Evolutionary conservation across 768 basidiomycete species (phyloP).

Genomic region (Leccinum subtestaceum): DNA sequence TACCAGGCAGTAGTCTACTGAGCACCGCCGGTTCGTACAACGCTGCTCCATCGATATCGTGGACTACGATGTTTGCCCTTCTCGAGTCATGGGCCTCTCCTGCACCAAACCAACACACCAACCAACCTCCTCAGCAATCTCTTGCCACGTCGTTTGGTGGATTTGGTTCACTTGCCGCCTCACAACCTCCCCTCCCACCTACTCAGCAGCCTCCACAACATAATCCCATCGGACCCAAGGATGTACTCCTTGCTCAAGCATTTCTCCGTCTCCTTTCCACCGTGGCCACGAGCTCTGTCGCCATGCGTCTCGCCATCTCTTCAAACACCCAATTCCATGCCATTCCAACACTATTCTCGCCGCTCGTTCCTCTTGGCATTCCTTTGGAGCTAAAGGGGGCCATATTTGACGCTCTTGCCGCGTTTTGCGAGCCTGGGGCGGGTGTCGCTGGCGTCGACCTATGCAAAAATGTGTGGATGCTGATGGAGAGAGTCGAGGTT

Average conservation of each 20-base stretch:
- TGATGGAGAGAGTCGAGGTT: conserved; percentile 85
- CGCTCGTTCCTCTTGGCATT: conserved; percentile 74
- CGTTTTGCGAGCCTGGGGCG: conserved; percentile 82
- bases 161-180: conserved; percentile 29
- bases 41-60: conserved; percentile 63
- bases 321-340: conserved; percentile 78
- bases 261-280: conserved; percentile 79
- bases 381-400: conserved; percentile 90
- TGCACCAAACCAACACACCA: conserved; percentile 46
- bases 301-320: conserved; percentile 75
- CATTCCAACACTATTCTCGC: conserved; percentile 72
- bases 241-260: conserved; percentile 73
- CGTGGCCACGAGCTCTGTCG: conserved; percentile 70
- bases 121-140: conserved; percentile 43
- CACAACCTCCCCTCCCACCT: conserved; percentile 30
- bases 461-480: conserved; percentile 76
- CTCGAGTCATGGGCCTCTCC: conserved; percentile 71
- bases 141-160: conserved; percentile 31
- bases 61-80: conserved; percentile 71
- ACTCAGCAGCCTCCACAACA: conserved; percentile 42
- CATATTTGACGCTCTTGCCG: conserved; percentile 73
- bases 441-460: conserved; percentile 72
- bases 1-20: conserved; percentile 56
- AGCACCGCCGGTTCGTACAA: conserved; percentile 34
- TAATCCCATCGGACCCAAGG: conserved; percentile 57